phyloP scores from a whole-genome alignment of 148 eudicot species.

The Spergularia marina region DNA sequence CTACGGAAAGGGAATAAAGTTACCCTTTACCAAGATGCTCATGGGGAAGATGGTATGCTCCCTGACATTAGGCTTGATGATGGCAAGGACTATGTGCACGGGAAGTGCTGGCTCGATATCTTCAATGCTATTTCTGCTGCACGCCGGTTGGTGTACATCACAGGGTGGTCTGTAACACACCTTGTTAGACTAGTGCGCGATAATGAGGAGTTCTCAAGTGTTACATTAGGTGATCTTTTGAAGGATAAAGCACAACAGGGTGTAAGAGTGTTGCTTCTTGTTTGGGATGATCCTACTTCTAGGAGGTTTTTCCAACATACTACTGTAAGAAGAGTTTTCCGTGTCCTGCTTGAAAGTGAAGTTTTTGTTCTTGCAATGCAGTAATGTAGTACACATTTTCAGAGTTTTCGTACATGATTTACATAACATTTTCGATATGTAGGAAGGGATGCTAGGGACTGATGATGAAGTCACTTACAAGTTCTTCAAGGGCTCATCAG shows the following conservation, averaged over 20 bases:
- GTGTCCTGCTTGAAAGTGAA: not conserved
- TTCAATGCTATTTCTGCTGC: conserved; percentile 66
- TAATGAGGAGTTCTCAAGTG: conserved; percentile 25
- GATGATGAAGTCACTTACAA: conserved; percentile 78
- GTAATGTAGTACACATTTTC: too few species aligned
- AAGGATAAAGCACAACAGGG: conserved; percentile 81
- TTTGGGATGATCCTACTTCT: conserved; percentile 97
- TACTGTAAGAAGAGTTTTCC: conserved; percentile 41
- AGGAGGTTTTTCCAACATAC: conserved; percentile 51
- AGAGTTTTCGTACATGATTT: not conserved
- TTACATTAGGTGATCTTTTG: conserved; percentile 63
- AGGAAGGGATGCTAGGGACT: conserved; percentile 82
- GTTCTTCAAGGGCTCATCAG: conserved; percentile 87
- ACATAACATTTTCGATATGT: conserved; percentile 16
- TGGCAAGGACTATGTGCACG: conserved; percentile 48
- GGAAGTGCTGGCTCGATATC: conserved; percentile 80
- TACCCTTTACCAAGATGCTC: conserved; percentile 91
- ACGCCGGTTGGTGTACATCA: conserved; percentile 64
- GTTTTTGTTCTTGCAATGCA: not conserved
- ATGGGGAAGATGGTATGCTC: conserved; percentile 55
- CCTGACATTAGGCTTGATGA: conserved; percentile 59
- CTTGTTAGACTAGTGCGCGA: conserved; percentile 60
- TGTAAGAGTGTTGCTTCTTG: conserved; percentile 79
- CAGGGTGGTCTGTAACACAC: conserved; percentile 88
- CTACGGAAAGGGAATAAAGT: conserved; percentile 70